These are phyloP conservation scores for Schizopora paradoxa DNA, from an alignment of 1,284 basidiomycete species.

Conservation along the genomic window DNA sequence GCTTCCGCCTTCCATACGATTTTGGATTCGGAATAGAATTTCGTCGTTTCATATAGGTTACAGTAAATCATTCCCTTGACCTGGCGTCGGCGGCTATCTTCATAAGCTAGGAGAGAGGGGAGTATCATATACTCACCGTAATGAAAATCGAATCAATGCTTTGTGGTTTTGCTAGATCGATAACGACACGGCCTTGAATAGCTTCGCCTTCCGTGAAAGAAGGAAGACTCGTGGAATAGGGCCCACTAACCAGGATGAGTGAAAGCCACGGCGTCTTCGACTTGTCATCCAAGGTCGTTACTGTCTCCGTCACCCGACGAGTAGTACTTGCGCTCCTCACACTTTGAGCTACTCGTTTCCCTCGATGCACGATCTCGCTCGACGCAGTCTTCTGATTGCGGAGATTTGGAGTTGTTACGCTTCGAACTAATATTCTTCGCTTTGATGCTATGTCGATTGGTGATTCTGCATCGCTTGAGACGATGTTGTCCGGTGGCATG, in stretches of 20 bases:
- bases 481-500: too few species aligned
- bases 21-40: background rate
- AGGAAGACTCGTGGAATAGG: background rate
- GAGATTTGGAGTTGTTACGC: too few species aligned
- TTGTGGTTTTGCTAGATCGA: conserved; percentile 10
- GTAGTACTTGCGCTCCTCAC: background rate
- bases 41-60: conserved; percentile 2
- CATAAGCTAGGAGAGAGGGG: background rate
- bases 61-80: conserved; percentile 1
- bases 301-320: background rate
- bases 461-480: too few species aligned
- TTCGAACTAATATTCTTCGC: too few species aligned
- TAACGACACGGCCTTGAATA: conserved; percentile 6
- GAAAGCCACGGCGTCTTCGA: conserved; percentile 1
- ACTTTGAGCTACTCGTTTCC: background rate
- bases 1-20: background rate
- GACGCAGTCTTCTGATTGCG: too few species aligned
- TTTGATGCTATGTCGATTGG: too few species aligned
- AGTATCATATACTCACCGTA: conserved; percentile 1
- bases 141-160: conserved; percentile 6
- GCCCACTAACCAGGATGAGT: background rate
- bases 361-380: background rate
- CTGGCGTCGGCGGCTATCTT: background rate
- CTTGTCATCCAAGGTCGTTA: conserved; percentile 1
- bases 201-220: conserved; percentile 5